Percentiles rank a stretch among this genome's conserved stretches.
Evolutionary conservation across 805 yeast species (phyloP).

Genomic region (Candida loeiensis): DNA sequence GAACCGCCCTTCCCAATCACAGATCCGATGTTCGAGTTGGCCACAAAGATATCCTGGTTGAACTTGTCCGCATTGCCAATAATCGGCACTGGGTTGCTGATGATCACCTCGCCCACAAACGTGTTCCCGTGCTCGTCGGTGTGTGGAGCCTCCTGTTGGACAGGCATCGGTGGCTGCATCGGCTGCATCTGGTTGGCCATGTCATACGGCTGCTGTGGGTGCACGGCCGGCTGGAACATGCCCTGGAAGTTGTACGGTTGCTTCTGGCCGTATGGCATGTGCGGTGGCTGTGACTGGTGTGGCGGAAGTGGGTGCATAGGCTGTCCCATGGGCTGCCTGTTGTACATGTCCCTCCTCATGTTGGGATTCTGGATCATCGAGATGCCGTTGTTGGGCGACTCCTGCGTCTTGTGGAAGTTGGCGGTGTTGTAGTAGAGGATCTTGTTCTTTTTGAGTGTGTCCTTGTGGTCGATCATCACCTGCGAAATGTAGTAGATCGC

Average conservation of each 20-base stretch:
- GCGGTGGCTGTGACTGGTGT: slow-evolving; percentile 8
- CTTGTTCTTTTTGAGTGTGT: slow-evolving; percentile 49
- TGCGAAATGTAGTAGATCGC: slow-evolving; percentile 74
- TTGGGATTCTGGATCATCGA: slow-evolving; percentile 22
- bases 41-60: slow-evolving; percentile 70
- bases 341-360: slow-evolving; percentile 15
- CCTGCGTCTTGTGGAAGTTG: slow-evolving; percentile 22
- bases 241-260: slow-evolving; percentile 34
- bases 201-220: slow-evolving; percentile 28
- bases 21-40: slow-evolving; percentile 75
- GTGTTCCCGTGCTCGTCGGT: slow-evolving; percentile 45
- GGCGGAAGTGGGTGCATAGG: slow-evolving; percentile 5
- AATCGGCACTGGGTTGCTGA: slow-evolving; percentile 31
- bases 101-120: slow-evolving; percentile 38
- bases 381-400: slow-evolving; percentile 17
- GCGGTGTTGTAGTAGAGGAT: slow-evolving; percentile 59
- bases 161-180: slow-evolving; percentile 1
- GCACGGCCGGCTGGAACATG: slow-evolving; percentile 39
- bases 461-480: slow-evolving; percentile 60
- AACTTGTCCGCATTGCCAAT: slow-evolving; percentile 45
- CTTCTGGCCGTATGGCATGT: slow-evolving; percentile 16
- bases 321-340: slow-evolving; percentile 14
- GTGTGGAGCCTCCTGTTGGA: slow-evolving; percentile 27
- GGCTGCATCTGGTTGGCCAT: slow-evolving; percentile 3
- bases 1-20: slow-evolving; percentile 86